Conservation (phyloP, 2,329 filamentous ascomycete species). For the Ustilaginoidea virens region DNA sequence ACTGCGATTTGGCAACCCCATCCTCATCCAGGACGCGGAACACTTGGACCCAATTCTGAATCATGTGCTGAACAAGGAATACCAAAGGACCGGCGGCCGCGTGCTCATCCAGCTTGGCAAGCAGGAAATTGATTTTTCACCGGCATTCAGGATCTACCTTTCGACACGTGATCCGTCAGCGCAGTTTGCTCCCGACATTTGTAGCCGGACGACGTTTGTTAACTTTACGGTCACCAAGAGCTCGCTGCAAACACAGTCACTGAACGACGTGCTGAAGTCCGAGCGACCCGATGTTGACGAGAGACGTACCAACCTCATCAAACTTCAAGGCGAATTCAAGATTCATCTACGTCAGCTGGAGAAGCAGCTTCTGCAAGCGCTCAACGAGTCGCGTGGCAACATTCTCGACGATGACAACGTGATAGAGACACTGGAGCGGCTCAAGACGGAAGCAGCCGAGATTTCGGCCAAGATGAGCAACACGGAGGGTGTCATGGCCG, state of each 20-base stretch:
- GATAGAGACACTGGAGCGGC: slow-evolving; percentile 90
- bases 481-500: slow-evolving; percentile 94
- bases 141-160: slow-evolving; percentile 85
- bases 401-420: slow-evolving; percentile 97
- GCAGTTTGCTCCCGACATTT: slow-evolving; percentile 89
- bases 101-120: slow-evolving; percentile 96
- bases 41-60: slow-evolving; percentile 94
- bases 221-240: slow-evolving; percentile 99
- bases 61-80: slow-evolving; percentile 98
- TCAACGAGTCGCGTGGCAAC: slow-evolving; percentile 95
- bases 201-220: slow-evolving; percentile 96
- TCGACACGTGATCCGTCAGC: slow-evolving; percentile 94
- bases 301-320: slow-evolving; percentile 90
- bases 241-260: slow-evolving; percentile 92
- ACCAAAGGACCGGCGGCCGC: slow-evolving; percentile 94
- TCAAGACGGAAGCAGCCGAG: slow-evolving; percentile 94
- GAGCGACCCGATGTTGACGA: slow-evolving; percentile 96
- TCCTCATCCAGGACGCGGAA: slow-evolving; percentile 95
- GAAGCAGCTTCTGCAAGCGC: slow-evolving; percentile 80
- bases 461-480: slow-evolving; percentile 94
- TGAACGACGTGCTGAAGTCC: slow-evolving; percentile 94
- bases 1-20: slow-evolving; percentile 92
- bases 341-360: slow-evolving; percentile 93
- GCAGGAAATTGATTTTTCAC: slow-evolving; percentile 98
- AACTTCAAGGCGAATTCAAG: slow-evolving; percentile 97